Base-by-base conservation (phyloP, 2,329 filamentous ascomycete genomes). In the Didymosphaeria variabile region DNA sequence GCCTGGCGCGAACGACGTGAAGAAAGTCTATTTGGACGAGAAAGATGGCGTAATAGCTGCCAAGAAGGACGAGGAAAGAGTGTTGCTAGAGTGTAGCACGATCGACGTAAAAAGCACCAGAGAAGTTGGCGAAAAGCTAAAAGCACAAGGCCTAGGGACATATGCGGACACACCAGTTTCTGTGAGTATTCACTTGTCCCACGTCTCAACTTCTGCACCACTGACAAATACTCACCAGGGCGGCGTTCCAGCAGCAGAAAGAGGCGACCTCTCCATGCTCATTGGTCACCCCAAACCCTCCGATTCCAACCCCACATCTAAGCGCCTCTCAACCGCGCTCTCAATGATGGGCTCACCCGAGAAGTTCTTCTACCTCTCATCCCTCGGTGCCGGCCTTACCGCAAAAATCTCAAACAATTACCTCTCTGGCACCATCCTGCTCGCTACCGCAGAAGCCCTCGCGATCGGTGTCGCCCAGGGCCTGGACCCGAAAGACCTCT, bases 381-480 rank as follows among this genome's bases (percentile, higher is more conserved):
- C 44, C 5, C 67, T 76, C 6, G 74, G 74, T 9, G 67, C 72
- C 0, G 74, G 73, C 13, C 65, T 77, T 2, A 73, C 70, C 3
- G 74, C 74, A 0, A 77, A 77, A 54, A 73, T 77, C 21, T 63
- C 68, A n/a, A 77, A 75, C 55, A 76, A 77, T 53, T 77, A 77
- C 54, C 71, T 75, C 23, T 65, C 61, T 1, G 69, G 74, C 34
- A 74, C 73, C 1, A 71, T 75, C 13, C 65, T 76, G 1, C 71
- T 77, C 45, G 72, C 70, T 0, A 75, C 72, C 5, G 68, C 73
- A 29, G 74, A 77, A 68, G 73, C 74, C 21, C 61, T 77, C 5
- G 73, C 72, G 1, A 72, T 74, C 21, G 74, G 72, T 31, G 66
- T 77, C 13, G 62, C 66, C 9, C 70, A 75, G 38, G 73, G 73